These are phyloP conservation scores for Tolypocladium paradoxum DNA, from an alignment of 2,329 filamentous ascomycete species.

Conservation along the genomic window DNA sequence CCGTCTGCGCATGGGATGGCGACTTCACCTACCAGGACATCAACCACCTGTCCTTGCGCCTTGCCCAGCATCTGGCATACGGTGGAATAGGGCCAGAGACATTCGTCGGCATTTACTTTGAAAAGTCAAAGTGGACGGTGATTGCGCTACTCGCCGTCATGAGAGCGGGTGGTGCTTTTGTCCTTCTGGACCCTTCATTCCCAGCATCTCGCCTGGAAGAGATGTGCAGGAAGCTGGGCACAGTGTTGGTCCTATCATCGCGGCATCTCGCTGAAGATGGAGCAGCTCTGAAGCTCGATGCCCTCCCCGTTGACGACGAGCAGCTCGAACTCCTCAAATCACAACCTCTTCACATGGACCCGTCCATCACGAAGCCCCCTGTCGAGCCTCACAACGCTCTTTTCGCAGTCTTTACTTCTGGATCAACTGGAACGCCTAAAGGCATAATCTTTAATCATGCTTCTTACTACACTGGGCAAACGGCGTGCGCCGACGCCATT, in stretches of 20 bases:
- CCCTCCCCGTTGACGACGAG: not conserved
- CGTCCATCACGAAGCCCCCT: not conserved
- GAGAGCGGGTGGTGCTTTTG: conserved; percentile 22
- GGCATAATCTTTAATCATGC: conserved; percentile 3
- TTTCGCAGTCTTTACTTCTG: not conserved
- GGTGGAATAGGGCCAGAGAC: conserved; percentile 13
- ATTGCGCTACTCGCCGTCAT: conserved; percentile 19
- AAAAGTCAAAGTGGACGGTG: conserved; percentile 20
- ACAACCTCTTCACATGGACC: not conserved
- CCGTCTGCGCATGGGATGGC: conserved; percentile 20
- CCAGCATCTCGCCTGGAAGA: not conserved
- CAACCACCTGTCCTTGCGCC: conserved; percentile 10
- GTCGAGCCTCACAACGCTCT: not conserved
- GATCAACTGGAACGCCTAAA: not conserved
- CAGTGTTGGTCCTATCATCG: not conserved
- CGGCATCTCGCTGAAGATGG: not conserved
- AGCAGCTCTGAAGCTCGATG: not conserved
- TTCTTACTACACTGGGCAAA: conserved; percentile 9
- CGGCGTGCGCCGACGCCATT: conserved; percentile 13
- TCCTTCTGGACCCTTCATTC: conserved; percentile 14
- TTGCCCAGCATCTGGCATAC: conserved; percentile 10
- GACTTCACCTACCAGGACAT: conserved; percentile 17
- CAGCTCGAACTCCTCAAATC: not conserved
- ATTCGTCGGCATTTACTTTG: conserved; percentile 19
- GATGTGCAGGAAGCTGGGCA: conserved; percentile 2